Base-by-base conservation (phyloP, 2,329 filamentous ascomycete species). In the Ascochyta viciae-villosae region DNA sequence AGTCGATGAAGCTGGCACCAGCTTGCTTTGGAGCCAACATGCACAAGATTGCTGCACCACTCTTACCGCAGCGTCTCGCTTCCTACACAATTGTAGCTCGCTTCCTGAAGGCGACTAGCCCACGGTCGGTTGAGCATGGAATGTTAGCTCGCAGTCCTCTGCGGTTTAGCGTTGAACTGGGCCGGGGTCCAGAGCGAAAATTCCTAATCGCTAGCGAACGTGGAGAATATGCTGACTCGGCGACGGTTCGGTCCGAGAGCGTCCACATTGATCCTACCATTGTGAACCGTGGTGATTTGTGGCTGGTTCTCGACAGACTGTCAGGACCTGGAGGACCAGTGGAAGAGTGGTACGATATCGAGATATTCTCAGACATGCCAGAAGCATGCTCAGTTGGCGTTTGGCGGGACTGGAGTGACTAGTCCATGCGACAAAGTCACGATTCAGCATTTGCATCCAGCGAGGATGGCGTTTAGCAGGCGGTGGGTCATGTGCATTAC, bases 221-320 rank as follows among this genome's bases (percentile, higher is more conserved):
- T n/a, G 90, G 90, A 6, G 86, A 88, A 57, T 95, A 92, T 68
- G 85, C 85, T 41, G 90, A 96, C 74, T 81, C 82, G 54, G 86
- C 86, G 0, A 82, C 74, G 8, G 73, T 96, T 24, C 83, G 90
- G 44, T 90, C 89, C 1, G 81, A 85, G 13, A 88, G 94, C 61
- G 83, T 96, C 47, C 89, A 96, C 75, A 77, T 96, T 38, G 86
- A 87, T 40, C 89, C 91, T 0, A 82, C 79, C n/a, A 76, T 83
- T 61, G 78, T 81, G 54, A 76, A 44, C 16, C 76, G 76, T 9
- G 83, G 84, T 19, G 87, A 87, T 16, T 74, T 92, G 54, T 96
- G 90, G 89, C 80, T 97, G 49, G 88, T 96, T 6, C 79, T 97
- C 38, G 92, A 97, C 76, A 84, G 89, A 62, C 83, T 94, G 67